These are phyloP conservation scores for Pisolithus albus DNA, from an alignment of 768 basidiomycete genomes.

Conservation along the genomic window DNA sequence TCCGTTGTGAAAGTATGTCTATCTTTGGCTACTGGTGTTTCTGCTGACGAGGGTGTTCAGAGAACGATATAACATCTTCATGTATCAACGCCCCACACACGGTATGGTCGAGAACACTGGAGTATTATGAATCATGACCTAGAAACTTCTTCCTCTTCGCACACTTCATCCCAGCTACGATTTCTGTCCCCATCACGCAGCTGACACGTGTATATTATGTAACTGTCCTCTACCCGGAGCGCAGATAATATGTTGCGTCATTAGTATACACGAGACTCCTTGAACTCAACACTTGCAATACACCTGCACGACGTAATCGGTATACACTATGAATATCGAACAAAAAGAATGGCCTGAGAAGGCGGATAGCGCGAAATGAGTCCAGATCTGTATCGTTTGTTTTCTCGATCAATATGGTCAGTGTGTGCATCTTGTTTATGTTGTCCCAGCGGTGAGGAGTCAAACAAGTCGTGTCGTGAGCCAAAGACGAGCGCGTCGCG, in stretches of 20 bases:
- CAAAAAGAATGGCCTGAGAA: background rate
- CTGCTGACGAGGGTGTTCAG: constrained; percentile 25
- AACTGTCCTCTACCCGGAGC: background rate
- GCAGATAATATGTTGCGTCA: background rate
- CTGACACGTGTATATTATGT: constrained; percentile 2
- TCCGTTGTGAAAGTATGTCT: constrained; percentile 61
- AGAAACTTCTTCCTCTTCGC: background rate
- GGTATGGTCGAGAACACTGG: no score
- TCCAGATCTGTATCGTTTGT: no score
- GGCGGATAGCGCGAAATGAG: no score
- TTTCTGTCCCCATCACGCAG: no score
- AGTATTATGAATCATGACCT: background rate
- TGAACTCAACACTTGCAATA: background rate
- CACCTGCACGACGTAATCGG: background rate
- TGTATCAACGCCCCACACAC: background rate
- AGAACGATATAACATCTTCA: constrained; percentile 44
- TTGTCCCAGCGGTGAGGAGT: no score
- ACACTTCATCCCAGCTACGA: no score
- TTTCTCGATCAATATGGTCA: no score
- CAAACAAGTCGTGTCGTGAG: no score
- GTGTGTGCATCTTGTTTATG: no score
- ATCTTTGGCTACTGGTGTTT: background rate
- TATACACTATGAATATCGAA: background rate
- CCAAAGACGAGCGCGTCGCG: no score
- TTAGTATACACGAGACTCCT: constrained; percentile 3